Evolutionary conservation across 176 grass and related monocot species (phyloP), one percentile per base, ranked within the genome.

Genomic region (Oryza officinalis): DNA sequence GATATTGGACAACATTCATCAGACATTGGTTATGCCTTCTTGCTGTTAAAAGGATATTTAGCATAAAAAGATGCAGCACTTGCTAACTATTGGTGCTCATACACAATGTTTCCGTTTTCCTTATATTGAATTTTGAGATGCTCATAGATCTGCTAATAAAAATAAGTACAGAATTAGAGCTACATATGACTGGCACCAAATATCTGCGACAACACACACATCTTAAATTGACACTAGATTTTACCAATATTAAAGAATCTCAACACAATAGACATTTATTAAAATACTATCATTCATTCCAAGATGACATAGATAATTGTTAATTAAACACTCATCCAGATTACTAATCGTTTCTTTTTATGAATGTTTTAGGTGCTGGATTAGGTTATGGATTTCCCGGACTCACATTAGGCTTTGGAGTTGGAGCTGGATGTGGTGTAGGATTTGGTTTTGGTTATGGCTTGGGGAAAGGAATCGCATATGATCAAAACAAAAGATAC

Each of bases 381-480:
- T 64, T 94, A 69, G 95, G 95, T 59, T 60, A 67, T 84, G 95
- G 95, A 81, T 69, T 98, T 87, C 92, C 95, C 82, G 92, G 95
- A 72, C 69, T 98, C 75, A 91, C 84, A 37, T 45, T 94, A 26
- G 95, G 95, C 35, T 65, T 97, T 64, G 95, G 92, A 81, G 81
- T 82, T 69, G 93, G 93, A 90, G 93, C 87, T 49, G 92, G 86
- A 68, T 98, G 95, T 65, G 91, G 92, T 72, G 44, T 95, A 63
- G 92, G 96, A 75, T 78, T 95, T 64, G 93, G 91, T 44, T 93
- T 95, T 87, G 93, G 93, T 73, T 95, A 95, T 65, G 96, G 89
- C 25, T 60, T 91, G 52, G 92, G 92, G 76, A 95, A 98, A 86
- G 92, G 92, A 83, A 71, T 92, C 10, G 79, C 92, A 43, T 87